A percentile compares a stretch with the other conserved stretches of the same genome.
Conservation (phyloP, 495 filamentous ascomycete species). For the Neurospora hispaniola region DNA sequence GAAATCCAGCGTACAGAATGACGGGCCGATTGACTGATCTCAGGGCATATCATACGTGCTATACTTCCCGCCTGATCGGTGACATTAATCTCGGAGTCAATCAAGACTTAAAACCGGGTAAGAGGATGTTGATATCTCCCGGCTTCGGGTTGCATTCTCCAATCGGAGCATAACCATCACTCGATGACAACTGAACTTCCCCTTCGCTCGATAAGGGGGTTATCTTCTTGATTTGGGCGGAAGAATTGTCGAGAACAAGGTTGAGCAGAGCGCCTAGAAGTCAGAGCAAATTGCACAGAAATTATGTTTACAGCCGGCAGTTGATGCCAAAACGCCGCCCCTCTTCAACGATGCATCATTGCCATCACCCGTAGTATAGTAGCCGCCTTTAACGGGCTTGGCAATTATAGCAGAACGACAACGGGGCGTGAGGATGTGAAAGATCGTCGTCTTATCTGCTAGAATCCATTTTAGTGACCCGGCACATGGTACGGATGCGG, state of each 20-base stretch:
- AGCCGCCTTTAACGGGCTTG: background rate
- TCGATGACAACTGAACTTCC: background rate
- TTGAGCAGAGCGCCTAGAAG: background rate
- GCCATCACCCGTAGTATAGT: background rate
- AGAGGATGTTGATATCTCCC: background rate
- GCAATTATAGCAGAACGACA: background rate
- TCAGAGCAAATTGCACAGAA: background rate
- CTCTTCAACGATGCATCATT: background rate
- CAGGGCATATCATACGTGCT: background rate
- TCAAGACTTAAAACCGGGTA: background rate
- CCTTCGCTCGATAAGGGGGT: background rate
- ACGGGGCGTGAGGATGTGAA: background rate
- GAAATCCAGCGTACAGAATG: background rate
- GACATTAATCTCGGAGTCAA: background rate
- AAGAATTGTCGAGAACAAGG: background rate
- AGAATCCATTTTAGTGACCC: background rate
- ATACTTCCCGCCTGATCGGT: background rate
- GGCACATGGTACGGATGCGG: background rate
- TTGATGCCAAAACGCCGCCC: background rate
- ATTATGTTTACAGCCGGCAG: background rate
- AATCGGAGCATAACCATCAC: background rate
- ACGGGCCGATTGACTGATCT: background rate
- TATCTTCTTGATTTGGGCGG: background rate
- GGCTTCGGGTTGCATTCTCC: background rate
- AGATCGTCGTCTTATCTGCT: background rate